A percentile compares a stretch with the other conserved stretches of the same genome.
Evolutionary conservation across 352 stramenopile species (phyloP).

Genomic region (Phytopythium helicoides): DNA sequence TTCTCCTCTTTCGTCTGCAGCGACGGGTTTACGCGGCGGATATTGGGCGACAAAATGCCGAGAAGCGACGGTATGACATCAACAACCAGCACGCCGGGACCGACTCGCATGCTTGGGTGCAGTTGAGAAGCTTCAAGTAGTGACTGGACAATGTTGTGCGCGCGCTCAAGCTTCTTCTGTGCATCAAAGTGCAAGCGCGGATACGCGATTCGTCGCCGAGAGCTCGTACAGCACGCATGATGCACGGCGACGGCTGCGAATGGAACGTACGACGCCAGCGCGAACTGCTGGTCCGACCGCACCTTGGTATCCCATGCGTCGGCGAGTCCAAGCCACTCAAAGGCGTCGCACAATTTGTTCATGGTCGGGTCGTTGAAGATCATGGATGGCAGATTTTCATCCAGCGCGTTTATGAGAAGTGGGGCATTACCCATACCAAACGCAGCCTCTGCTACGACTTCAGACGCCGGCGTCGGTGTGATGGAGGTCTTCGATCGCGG

Average conservation of each 20-base stretch:
- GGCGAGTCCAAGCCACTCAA: constrained; percentile 83
- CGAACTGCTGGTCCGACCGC: constrained; percentile 69
- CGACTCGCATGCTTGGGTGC: constrained; percentile 56
- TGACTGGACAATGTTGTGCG: constrained; percentile 62
- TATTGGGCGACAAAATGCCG: constrained; percentile 54
- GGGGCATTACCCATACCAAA: constrained; percentile 74
- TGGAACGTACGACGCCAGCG: constrained; percentile 60
- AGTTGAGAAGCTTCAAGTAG: constrained; percentile 65
- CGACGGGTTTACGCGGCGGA: constrained; percentile 55
- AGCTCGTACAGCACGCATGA: constrained; percentile 69
- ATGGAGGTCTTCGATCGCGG: constrained; percentile 48
- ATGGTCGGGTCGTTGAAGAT: constrained; percentile 90
- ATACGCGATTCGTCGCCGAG: constrained; percentile 69
- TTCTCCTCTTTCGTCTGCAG: constrained; percentile 71
- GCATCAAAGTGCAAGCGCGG: constrained; percentile 58
- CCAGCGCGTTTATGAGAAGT: constrained; percentile 80
- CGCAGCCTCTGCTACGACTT: constrained; percentile 68
- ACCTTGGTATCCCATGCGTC: constrained; percentile 68
- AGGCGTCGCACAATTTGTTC: constrained; percentile 76
- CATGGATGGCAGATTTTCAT: constrained; percentile 88
- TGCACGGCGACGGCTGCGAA: constrained; percentile 74
- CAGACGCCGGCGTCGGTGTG: constrained; percentile 17
- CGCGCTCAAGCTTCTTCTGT: constrained; percentile 54
- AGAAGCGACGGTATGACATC: constrained; percentile 80
- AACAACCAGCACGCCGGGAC: constrained; percentile 53